Evolutionary conservation across 2,329 filamentous ascomycete genomes (phyloP).

Genomic region (Diplodia scrobiculata): DNA sequence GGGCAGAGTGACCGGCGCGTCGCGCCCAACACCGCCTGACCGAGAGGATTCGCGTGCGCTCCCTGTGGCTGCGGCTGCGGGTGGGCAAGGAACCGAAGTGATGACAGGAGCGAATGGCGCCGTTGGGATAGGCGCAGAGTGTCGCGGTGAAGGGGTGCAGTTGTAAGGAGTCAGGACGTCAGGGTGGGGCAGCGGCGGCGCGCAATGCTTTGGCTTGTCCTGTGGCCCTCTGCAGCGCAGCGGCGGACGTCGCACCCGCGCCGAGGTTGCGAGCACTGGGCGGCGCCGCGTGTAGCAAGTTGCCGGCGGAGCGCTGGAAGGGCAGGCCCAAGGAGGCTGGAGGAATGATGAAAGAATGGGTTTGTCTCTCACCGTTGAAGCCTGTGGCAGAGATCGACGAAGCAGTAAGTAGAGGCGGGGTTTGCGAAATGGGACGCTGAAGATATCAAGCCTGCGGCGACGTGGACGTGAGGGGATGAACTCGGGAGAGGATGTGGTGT

Average conservation of each 20-base stretch:
- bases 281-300: slow-evolving; percentile 9
- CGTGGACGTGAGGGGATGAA: slow-evolving; percentile 22
- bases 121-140: slow-evolving; percentile 17
- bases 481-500: slow-evolving; percentile 25
- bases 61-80: slow-evolving; percentile 34
- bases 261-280: slow-evolving; percentile 1
- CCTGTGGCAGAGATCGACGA: slow-evolving; percentile 23
- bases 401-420: slow-evolving; percentile 12
- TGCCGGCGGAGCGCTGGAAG: slow-evolving; percentile 17
- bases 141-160: slow-evolving; percentile 37
- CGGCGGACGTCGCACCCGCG: slow-evolving; percentile 16
- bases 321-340: slow-evolving; percentile 28
- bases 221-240: slow-evolving; percentile 14
- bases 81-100: neutral
- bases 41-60: slow-evolving; percentile 33
- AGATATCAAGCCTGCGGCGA: slow-evolving; percentile 29
- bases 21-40: slow-evolving; percentile 23
- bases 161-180: slow-evolving; percentile 33
- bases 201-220: slow-evolving; percentile 18
- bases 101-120: slow-evolving; percentile 18
- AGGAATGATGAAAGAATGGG: slow-evolving; percentile 29
- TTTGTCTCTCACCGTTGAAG: slow-evolving; percentile 27
- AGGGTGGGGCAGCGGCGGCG: slow-evolving; percentile 27
- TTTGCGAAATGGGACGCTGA: slow-evolving; percentile 19
- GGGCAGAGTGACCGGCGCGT: slow-evolving; percentile 27